Conservation (phyloP, 192 early-diverging fungal species). For the Backusella mclennaniae region DNA sequence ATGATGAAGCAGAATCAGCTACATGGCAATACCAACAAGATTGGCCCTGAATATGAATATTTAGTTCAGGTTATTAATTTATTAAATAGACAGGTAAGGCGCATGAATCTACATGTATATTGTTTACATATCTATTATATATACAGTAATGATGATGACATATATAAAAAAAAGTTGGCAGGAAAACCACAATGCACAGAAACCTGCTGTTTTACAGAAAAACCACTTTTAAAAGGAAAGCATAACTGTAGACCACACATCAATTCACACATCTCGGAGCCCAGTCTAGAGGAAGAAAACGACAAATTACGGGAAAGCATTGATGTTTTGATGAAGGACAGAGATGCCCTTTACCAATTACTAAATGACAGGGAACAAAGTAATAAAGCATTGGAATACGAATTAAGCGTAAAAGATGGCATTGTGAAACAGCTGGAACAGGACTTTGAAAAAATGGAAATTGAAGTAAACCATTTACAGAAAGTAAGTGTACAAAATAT, state of each 20-base stretch:
- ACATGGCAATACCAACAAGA: slow-evolving; percentile 21
- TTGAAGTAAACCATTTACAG: slow-evolving; percentile 28
- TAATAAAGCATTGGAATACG: slow-evolving; percentile 30
- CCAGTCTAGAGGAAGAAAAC: slow-evolving; percentile 27
- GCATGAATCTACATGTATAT: neutral
- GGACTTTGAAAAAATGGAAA: slow-evolving; percentile 36
- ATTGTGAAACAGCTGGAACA: slow-evolving; percentile 39
- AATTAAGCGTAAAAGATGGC: slow-evolving; percentile 34
- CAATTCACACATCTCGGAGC: slow-evolving; percentile 21
- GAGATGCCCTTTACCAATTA: slow-evolving; percentile 24
- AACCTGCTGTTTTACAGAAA: slow-evolving; percentile 37
- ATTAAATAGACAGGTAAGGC: slow-evolving; percentile 35
- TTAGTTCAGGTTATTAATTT: slow-evolving; percentile 41
- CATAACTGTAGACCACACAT: slow-evolving; percentile 39
- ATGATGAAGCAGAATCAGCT: slow-evolving; percentile 26
- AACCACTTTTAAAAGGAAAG: slow-evolving; percentile 24
- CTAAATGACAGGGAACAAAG: slow-evolving; percentile 34
- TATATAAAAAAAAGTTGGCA: slow-evolving; percentile 14
- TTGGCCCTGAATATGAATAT: slow-evolving; percentile 44
- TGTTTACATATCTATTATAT: neutral
- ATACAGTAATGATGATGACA: neutral
- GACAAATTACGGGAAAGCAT: slow-evolving; percentile 17
- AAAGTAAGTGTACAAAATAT: slow-evolving; percentile 15
- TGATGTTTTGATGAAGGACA: slow-evolving; percentile 15
- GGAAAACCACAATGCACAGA: slow-evolving; percentile 30